A percentile compares a stretch with the other conserved stretches of the same genome.
These are phyloP conservation scores for Dipteronia dyeriana DNA, from an alignment of 345 rosid species.

Conservation along the genomic window DNA sequence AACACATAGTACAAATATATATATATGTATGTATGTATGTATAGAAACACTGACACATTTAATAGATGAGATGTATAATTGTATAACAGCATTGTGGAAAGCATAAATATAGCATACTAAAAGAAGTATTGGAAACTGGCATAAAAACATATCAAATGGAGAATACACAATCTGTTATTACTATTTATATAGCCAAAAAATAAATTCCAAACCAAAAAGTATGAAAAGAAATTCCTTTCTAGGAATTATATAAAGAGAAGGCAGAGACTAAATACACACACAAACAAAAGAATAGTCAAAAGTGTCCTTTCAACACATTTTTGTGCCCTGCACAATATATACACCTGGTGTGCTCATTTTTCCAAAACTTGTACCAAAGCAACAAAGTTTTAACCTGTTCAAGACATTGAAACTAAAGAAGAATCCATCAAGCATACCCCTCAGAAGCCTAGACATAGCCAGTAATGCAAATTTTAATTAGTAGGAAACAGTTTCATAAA, in stretches of 20 bases:
- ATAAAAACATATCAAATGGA: too few species aligned
- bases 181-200: neutral
- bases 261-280: neutral
- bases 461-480: neutral
- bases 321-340: neutral
- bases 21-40: neutral
- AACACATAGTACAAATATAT: neutral
- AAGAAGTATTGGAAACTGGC: neutral
- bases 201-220: neutral
- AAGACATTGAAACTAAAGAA: neutral
- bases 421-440: neutral
- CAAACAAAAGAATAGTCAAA: neutral
- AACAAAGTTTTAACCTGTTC: neutral
- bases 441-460: neutral
- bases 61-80: neutral
- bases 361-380: neutral
- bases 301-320: neutral
- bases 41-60: neutral
- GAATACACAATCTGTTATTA: neutral
- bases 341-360: neutral
- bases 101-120: neutral
- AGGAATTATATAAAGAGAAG: neutral
- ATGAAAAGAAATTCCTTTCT: neutral
- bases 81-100: neutral
- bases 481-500: conserved; percentile 3